These are phyloP conservation scores for Apiospora kogelbergensis DNA, from an alignment of 2,329 filamentous ascomycete species.

Conservation along the genomic window DNA sequence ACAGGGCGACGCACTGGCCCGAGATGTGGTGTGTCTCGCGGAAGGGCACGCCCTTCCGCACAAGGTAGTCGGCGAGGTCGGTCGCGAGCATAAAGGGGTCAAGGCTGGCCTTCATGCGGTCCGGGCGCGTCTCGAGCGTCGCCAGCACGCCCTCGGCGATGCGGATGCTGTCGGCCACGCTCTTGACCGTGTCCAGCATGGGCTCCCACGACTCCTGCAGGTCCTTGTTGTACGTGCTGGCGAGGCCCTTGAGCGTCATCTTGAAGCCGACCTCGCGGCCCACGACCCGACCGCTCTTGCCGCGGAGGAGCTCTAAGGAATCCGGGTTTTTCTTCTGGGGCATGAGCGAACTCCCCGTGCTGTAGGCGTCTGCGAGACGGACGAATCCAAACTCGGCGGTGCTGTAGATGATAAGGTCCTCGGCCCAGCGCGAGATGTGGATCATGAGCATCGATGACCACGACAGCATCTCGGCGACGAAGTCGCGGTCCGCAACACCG, in stretches of 20 bases:
- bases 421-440: conserved; percentile 70
- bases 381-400: conserved; percentile 77
- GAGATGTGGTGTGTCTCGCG: conserved; percentile 82
- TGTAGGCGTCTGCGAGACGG: conserved; percentile 75
- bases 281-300: conserved; percentile 65
- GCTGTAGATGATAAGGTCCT: conserved; percentile 76
- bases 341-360: conserved; percentile 75
- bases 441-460: conserved; percentile 70
- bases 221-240: conserved; percentile 88
- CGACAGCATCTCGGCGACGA: conserved; percentile 69
- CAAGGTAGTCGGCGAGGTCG: conserved; percentile 67
- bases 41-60: conserved; percentile 74
- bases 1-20: conserved; percentile 70
- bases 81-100: conserved; percentile 83
- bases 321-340: conserved; percentile 85
- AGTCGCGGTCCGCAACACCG: conserved; percentile 66
- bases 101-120: conserved; percentile 77
- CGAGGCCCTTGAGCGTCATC: conserved; percentile 56
- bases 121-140: conserved; percentile 67
- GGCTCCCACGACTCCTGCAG: conserved; percentile 85
- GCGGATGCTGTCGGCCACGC: conserved; percentile 75
- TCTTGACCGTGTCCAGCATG: conserved; percentile 83
- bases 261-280: conserved; percentile 10
- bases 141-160: conserved; percentile 80
- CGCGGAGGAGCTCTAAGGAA: conserved; percentile 68